phyloP scores from a whole-genome alignment of 352 stramenopile species.

The Phytophthora nicotianae region DNA sequence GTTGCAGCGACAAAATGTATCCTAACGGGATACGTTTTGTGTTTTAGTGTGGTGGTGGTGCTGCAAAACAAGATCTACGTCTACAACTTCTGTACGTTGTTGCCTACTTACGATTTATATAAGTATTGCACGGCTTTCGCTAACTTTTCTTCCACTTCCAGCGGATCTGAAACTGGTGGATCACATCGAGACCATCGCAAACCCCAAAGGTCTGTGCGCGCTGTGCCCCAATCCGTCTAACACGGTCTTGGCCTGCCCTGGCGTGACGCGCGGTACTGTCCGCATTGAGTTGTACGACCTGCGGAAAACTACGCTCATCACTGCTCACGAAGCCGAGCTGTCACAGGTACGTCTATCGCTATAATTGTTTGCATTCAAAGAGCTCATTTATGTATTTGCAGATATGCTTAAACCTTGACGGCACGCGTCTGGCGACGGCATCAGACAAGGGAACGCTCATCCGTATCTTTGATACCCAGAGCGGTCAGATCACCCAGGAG shows the following conservation, averaged over 20 bases:
- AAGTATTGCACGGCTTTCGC: background rate
- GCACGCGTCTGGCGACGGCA: constrained; percentile 94
- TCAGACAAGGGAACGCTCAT: constrained; percentile 98
- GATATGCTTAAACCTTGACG: constrained; percentile 94
- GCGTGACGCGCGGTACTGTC: constrained; percentile 89
- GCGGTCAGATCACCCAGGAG: constrained; percentile 90
- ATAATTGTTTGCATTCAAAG: background rate
- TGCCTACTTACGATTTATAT: background rate
- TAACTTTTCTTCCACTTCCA: constrained; percentile 31
- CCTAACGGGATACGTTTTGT: constrained; percentile 3
- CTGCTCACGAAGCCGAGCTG: constrained; percentile 95
- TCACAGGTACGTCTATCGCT: constrained; percentile 71
- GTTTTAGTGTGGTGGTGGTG: constrained; percentile 93
- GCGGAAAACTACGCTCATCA: constrained; percentile 94
- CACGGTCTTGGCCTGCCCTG: constrained; percentile 96
- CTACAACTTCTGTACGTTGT: constrained; percentile 94
- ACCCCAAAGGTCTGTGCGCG: constrained; percentile 95
- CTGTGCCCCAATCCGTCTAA: constrained; percentile 93
- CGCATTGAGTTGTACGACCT: constrained; percentile 98
- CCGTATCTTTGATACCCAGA: constrained; percentile 97
- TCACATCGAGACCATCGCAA: constrained; percentile 99
- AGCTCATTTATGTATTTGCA: constrained; percentile 22
- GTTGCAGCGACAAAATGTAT: background rate
- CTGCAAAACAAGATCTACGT: constrained; percentile 97
- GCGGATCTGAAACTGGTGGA: constrained; percentile 97